These are phyloP conservation scores for Pichia norvegensis DNA, from an alignment of 1,139 yeast species.

Conservation along the genomic window DNA sequence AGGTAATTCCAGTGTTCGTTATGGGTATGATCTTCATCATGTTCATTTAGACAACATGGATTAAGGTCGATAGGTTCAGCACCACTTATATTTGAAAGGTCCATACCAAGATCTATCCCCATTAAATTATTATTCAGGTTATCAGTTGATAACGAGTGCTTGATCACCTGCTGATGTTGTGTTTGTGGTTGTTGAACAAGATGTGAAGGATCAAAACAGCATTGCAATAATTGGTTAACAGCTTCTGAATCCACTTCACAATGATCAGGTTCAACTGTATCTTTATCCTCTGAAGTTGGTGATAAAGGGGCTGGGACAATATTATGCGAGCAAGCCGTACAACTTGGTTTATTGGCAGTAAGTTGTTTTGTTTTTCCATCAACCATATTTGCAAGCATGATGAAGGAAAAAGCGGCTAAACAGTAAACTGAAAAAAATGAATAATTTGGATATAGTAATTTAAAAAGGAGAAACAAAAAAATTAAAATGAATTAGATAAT, in stretches of 20 bases:
- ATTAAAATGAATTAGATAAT: no score
- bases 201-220: conserved; percentile 26
- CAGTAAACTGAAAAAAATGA: neutral
- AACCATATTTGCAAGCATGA: neutral
- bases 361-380: neutral
- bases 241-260: conserved; percentile 14
- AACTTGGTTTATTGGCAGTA: neutral
- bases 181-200: conserved; percentile 2
- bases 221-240: conserved; percentile 22
- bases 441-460: no score
- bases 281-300: neutral
- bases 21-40: neutral
- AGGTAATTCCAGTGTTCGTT: conserved; percentile 1
- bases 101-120: neutral
- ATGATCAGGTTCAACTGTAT: neutral
- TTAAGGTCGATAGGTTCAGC: conserved; percentile 6
- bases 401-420: neutral
- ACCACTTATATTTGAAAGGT: neutral
- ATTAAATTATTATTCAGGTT: neutral
- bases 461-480: no score
- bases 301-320: neutral
- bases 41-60: conserved; percentile 4
- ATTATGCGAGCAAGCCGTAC: neutral
- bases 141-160: neutral
- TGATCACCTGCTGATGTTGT: neutral